These are phyloP conservation scores for Mesotaenium endlicherianum DNA, from an alignment of 139 green algal species.

Conservation along the genomic window DNA sequence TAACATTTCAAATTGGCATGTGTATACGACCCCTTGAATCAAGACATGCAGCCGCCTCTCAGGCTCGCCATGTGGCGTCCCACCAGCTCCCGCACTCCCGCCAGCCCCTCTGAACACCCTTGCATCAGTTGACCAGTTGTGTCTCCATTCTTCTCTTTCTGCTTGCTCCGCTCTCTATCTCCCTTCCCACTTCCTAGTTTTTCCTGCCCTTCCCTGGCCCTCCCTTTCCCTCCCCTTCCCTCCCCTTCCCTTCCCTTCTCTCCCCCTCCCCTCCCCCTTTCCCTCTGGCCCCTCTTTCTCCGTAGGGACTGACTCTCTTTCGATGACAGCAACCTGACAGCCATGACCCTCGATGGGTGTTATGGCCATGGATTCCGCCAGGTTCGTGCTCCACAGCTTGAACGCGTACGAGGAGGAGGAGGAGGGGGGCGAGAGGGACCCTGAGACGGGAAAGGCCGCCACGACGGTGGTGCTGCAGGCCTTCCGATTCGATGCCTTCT, in stretches of 20 bases:
- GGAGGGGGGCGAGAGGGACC: no score
- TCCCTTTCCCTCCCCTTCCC: neutral
- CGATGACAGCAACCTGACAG: no score
- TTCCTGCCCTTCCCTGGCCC: neutral
- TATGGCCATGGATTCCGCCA: neutral
- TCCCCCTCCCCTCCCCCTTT: neutral
- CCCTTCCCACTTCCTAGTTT: neutral
- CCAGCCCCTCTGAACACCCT: no score
- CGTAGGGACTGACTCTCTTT: neutral
- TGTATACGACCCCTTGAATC: no score
- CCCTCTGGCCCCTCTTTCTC: neutral
- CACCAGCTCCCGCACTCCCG: no score
- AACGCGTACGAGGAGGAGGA: slow-evolving; percentile 25
- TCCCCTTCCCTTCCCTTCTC: neutral
- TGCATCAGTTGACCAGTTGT: no score
- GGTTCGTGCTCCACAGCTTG: slow-evolving; percentile 2
- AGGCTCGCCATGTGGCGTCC: no score
- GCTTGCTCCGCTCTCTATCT: no score
- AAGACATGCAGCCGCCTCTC: no score
- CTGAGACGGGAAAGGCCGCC: neutral
- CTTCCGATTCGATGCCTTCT: slow-evolving; percentile 29
- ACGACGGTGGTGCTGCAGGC: slow-evolving; percentile 14
- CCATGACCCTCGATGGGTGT: no score
- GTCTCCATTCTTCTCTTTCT: no score
- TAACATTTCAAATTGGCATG: no score